Evolutionary conservation across 345 rosid genomes (phyloP).

Genomic region (Erucastrum elatum): DNA sequence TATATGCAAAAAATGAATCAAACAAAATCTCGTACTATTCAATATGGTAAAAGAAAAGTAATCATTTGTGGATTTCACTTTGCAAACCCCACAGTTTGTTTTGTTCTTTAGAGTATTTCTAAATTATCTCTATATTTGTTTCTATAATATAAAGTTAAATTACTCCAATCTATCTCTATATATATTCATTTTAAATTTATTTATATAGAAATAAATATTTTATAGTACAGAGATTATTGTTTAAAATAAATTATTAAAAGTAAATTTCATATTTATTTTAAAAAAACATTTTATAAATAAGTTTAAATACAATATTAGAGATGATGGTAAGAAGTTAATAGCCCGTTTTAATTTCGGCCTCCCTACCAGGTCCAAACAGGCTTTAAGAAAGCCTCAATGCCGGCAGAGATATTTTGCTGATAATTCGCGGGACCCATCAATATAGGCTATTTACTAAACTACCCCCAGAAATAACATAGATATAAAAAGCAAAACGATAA

Average conservation of each 20-base stretch:
- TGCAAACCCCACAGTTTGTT: no score
- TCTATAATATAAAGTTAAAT: not conserved
- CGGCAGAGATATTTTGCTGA: not conserved
- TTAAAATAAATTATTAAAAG: no score
- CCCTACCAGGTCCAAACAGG: not conserved
- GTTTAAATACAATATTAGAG: no score
- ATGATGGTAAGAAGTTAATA: no score
- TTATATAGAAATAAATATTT: not conserved
- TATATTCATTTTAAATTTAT: no score
- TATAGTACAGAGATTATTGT: no score
- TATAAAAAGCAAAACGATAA: slow-evolving; percentile 10
- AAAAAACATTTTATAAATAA: no score
- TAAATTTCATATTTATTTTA: no score
- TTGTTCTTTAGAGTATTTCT: not conserved
- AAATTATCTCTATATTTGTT: not conserved
- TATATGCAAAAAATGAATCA: not conserved
- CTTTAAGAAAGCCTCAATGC: not conserved
- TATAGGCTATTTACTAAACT: not conserved
- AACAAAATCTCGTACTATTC: not conserved
- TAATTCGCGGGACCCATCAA: not conserved
- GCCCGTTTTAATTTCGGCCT: not conserved
- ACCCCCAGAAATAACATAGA: not conserved
- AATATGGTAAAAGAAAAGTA: not conserved
- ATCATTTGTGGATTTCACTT: not conserved
- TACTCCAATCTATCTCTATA: not conserved